These are phyloP conservation scores for Xanthoconium separans DNA, from an alignment of 1,284 basidiomycete species.

Conservation along the genomic window DNA sequence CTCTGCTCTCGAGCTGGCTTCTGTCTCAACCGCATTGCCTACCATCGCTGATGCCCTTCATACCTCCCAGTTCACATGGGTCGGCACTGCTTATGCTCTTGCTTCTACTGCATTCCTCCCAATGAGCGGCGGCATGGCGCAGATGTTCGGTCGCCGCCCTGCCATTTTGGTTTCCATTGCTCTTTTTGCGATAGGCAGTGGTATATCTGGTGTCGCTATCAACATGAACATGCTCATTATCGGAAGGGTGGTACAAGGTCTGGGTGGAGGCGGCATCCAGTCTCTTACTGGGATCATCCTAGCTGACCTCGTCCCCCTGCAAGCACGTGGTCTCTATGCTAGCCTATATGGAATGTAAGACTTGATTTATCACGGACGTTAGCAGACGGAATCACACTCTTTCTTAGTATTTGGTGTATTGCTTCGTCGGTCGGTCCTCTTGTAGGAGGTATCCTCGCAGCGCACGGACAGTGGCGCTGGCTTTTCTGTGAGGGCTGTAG, in stretches of 20 bases:
- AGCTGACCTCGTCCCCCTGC: no score
- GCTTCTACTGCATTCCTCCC: constrained; percentile 6
- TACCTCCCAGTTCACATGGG: not conserved
- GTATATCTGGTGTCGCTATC: not conserved
- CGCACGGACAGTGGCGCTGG: constrained; percentile 41
- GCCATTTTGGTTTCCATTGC: not conserved
- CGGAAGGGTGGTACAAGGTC: no score
- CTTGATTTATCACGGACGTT: no score
- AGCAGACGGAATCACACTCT: not conserved
- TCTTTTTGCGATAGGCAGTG: constrained; percentile 7
- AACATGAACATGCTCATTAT: not conserved
- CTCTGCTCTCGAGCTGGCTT: constrained; percentile 1
- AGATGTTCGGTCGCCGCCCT: not conserved
- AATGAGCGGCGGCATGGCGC: constrained; percentile 7
- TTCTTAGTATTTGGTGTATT: constrained; percentile 10
- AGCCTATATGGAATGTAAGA: no score
- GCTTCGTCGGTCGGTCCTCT: constrained; percentile 33
- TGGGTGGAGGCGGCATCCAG: no score
- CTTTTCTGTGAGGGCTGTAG: constrained; percentile 33
- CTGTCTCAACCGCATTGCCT: constrained; percentile 3
- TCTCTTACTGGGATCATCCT: no score
- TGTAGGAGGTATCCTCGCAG: constrained; percentile 38
- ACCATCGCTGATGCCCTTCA: constrained; percentile 1
- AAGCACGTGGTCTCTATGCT: no score
- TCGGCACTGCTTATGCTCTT: constrained; percentile 5